Evolutionary conservation across 805 yeast species (phyloP).

Genomic region (Candida gorgasii): DNA sequence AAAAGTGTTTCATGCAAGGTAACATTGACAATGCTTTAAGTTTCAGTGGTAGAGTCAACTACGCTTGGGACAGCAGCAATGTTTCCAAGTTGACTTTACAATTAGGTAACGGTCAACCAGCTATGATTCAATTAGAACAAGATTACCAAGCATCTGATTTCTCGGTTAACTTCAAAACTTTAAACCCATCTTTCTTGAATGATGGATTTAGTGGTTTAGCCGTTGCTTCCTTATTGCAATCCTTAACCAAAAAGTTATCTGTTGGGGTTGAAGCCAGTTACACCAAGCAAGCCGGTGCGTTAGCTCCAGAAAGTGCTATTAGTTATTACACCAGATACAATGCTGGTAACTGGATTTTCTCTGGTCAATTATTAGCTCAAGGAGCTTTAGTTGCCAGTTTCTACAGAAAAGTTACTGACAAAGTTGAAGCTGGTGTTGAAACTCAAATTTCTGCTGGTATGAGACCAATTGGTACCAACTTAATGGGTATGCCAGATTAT

Average conservation of each 20-base stretch:
- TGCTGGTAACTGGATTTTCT: conserved; percentile 86
- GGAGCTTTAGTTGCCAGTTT: conserved; percentile 87
- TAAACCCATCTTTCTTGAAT: conserved; percentile 80
- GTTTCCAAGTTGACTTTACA: conserved; percentile 85
- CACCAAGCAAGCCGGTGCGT: conserved; percentile 67
- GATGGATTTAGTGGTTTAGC: conserved; percentile 83
- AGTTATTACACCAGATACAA: conserved; percentile 89
- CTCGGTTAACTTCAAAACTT: conserved; percentile 83
- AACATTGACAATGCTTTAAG: conserved; percentile 84
- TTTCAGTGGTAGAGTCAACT: conserved; percentile 84
- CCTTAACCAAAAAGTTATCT: conserved; percentile 78
- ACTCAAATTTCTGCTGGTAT: conserved; percentile 76
- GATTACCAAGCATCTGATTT: conserved; percentile 90
- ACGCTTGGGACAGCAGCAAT: conserved; percentile 81
- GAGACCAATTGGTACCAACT: conserved; percentile 70
- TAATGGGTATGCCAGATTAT: conserved; percentile 78
- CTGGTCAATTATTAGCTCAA: conserved; percentile 91
- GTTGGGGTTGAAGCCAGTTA: conserved; percentile 92
- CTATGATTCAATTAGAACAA: conserved; percentile 95
- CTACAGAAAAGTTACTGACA: conserved; percentile 91
- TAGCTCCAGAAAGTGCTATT: conserved; percentile 85
- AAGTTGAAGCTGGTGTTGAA: conserved; percentile 93
- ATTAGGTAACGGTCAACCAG: conserved; percentile 83
- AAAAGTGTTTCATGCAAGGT: conserved; percentile 85
- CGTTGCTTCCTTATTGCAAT: conserved; percentile 87